Base-by-base conservation (phyloP, 2,329 filamentous ascomycete species). In the Emmonsiellopsis sp. region DNA sequence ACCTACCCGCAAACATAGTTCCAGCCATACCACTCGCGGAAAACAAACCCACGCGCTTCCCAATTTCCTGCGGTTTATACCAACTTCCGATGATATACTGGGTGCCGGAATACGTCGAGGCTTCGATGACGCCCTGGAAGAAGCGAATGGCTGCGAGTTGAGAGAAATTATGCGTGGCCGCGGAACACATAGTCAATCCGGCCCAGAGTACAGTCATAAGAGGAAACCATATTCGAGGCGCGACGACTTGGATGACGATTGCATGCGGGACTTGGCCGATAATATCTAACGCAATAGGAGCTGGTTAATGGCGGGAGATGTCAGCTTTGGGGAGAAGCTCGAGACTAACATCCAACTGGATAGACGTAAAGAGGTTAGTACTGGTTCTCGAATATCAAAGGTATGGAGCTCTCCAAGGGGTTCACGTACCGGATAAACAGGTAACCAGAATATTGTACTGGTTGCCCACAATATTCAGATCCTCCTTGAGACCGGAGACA, bases 181-280 rank as follows among this genome's bases (percentile, higher is more conserved):
- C 61, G 2, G 60, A 63, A 17, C 58, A 46, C 59, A 66, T 64
- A 1, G 64, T 66, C 13, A 65, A 52, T 1, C 49, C 49, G 9
- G 59, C 62, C 64, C 64, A 66, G 37, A 62, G n/a, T 1, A 63
- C 36, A 39, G 61, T 60, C 62, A 61, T 59, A 0, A 49, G 17
- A 1, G 63, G 60, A 37, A 64, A 60, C n/a, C 57, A 63, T 37
- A 58, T 52, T 13, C 59, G 53, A 13, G 60, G 59, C 4, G 55
- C 58, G 40, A 63, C 40, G 42, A 62, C 58, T 2, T 58, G 61
- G 17, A 66, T 47, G 2, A 59, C 58, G 21, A 77, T 57, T 51
- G 75, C 75, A 43, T 56, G 60, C 0, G 73, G 67, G 2, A 71
- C 63, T 4, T 68, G 70, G 7, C 73, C 73, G 32, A 77, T 44